phyloP scores from a whole-genome alignment of 495 filamentous ascomycete genomes.

The Neurospora discreta region DNA sequence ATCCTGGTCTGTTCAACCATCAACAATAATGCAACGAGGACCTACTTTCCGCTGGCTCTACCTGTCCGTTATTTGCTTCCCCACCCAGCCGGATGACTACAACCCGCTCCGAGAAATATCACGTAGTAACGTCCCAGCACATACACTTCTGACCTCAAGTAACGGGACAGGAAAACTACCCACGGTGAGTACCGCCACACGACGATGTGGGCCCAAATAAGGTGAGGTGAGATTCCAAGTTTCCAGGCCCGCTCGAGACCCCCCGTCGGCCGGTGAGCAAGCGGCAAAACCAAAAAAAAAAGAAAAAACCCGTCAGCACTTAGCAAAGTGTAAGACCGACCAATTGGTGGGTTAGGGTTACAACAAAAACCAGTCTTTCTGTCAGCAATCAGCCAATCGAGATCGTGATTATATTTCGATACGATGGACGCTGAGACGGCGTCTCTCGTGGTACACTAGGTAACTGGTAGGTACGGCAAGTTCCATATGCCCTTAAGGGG shows the following conservation, averaged over 20 bases:
- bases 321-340: not conserved
- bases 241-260: not conserved
- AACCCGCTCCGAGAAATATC: too few species aligned
- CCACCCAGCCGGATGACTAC: too few species aligned
- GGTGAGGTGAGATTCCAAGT: not conserved
- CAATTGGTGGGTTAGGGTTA: not conserved
- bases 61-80: not conserved
- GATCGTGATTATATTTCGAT: not conserved
- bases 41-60: not conserved
- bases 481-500: not conserved
- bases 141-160: accelerated
- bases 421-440: not conserved
- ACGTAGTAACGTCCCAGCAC: not conserved
- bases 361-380: not conserved
- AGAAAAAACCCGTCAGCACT: too few species aligned
- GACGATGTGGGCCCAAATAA: not conserved
- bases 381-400: not conserved
- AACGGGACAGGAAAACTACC: not conserved
- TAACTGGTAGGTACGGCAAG: not conserved
- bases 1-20: not conserved
- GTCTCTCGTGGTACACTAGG: too few species aligned
- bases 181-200: not conserved
- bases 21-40: too few species aligned
- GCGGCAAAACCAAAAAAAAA: too few species aligned
- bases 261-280: not conserved